Evolutionary conservation across 257 asterid species (phyloP), one percentile per base, ranked within the genome.

Genomic region (Plantago ovata): DNA sequence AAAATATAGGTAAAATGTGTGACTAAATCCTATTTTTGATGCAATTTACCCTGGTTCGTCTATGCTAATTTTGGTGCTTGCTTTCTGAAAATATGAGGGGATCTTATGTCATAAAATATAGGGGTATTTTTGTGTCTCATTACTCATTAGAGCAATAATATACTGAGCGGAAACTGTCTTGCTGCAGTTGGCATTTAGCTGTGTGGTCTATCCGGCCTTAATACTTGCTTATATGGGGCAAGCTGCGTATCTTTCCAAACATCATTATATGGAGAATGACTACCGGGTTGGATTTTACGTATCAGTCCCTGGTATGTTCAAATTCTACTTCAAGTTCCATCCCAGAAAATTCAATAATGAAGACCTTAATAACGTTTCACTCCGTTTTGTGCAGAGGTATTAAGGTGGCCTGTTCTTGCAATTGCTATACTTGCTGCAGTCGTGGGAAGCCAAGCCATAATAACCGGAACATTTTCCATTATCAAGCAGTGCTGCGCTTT

Each of bases 191-290:
- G 98, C 96, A 13, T 91, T 91, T 75, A 87, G 92, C 70, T 85
- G 72, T 33, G 83, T 84, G 68, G 96, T 91, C 16, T 91, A 91
- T 62, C 98, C 98, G 10, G 85, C 98, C 9, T 67, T 91, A 68
- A 85, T 87, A 79, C 96, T 91, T 7, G 98, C 98, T 46, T 91
- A 91, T 53, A 91, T 91, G 96, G 98, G 98, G 67, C 98, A 91
- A 87, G 98, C 98, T 39, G 98, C 98, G 15, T 91, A 91, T 74
- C 95, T 91, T 52, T 91, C 96, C 66, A 81, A 71, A 73, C 98
- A 91, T 66, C 98, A 91, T 69, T 41, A 75, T 44, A 74, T 75
- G 14, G 88, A 77, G 72, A 85, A 62, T 54, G 89, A 85, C 61
- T 85, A 91, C 63, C 82, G 49, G 24, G 79, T 91, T 38, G 96